Evolutionary conservation across 2,329 filamentous ascomycete genomes (phyloP), one percentile per base, ranked within the genome.

Genomic region (Monilinia aucupariae): DNA sequence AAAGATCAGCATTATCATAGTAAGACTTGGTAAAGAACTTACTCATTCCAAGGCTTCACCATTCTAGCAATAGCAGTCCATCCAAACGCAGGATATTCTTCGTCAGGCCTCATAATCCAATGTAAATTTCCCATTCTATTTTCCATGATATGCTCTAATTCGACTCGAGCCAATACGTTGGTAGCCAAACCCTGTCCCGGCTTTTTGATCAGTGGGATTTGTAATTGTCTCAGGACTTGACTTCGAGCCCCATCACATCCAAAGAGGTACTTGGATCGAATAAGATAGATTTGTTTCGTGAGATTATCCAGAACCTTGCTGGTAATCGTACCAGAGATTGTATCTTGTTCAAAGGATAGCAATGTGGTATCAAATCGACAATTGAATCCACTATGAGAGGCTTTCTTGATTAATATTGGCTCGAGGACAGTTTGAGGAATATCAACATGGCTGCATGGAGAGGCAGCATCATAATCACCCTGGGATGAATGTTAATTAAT

Each of bases 41-140:
- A 71, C 74, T 87, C 81, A 66, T 81, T 70, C 84, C 84, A 87
- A 0, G 84, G 80, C 74, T 81, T 84, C 5, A 87, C 83, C 83
- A 87, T 86, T 30, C 85, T 76, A 2, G 80, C 75, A 66, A 84
- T 73, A 3, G 71, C 74, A 39, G 75, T 74, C 78, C 80, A 83
- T 0, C 77, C 82, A 73, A 81, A 85, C 0, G 75, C 75, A 0
- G 81, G 80, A 60, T 80, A 74, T 60, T 83, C 79, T 2, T 71
- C 72, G 63, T 83, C 80, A 0, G 85, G 83, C 65, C 80, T 78
- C 69, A 87, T 75, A 1, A 85, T 75, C 80, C 82, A 86, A 70
- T 88, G 84, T 22, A 87, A 75, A 68, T 85, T 86, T 0, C 84
- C 85, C 34, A 75, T 77, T 0, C 84, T 77, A 58, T 78, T 73